Evolutionary conservation across 2,329 filamentous ascomycete genomes (phyloP), one percentile per base, ranked within the genome.

Genomic region (Sporothrix curviconia): DNA sequence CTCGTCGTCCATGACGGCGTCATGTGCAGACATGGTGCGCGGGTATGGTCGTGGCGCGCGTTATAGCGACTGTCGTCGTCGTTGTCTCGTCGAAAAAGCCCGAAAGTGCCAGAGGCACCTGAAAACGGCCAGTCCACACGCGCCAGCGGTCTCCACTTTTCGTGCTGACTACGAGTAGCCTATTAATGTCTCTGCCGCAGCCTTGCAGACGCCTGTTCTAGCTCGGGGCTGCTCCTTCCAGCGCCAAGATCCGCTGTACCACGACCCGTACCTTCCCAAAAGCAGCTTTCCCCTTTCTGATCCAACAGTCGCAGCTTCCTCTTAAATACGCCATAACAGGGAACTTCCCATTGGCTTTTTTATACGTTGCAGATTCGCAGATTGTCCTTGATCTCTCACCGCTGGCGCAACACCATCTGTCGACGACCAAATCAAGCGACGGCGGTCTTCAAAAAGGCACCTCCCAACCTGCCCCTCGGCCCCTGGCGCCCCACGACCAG

Each of bases 21-120:
- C 75, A 49, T 70, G 65, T 15, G 47, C 32, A 12, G 72, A 64
- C 78, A 81, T 81, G 54, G 61, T 71, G 49, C n/a, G n/a, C n/a
- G n/a, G n/a, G n/a, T n/a, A n/a, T n/a, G n/a, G n/a, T n/a, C n/a
- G n/a, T n/a, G n/a, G n/a, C n/a, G n/a, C n/a, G n/a, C n/a, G n/a
- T n/a, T n/a, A n/a, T n/a, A n/a, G n/a, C n/a, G n/a, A n/a, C n/a
- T n/a, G n/a, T n/a, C n/a, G n/a, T n/a, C n/a, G n/a, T n/a, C n/a
- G n/a, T n/a, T n/a, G n/a, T n/a, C n/a, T n/a, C n/a, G n/a, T n/a
- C n/a, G n/a, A n/a, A n/a, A n/a, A n/a, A n/a, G n/a, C n/a, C n/a
- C n/a, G n/a, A n/a, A n/a, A n/a, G n/a, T n/a, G n/a, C n/a, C n/a
- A n/a, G n/a, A n/a, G n/a, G n/a, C n/a, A n/a, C n/a, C n/a, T n/a